These are phyloP conservation scores for Cubamyces sp. DNA, from an alignment of 768 basidiomycete genomes.

Conservation along the genomic window DNA sequence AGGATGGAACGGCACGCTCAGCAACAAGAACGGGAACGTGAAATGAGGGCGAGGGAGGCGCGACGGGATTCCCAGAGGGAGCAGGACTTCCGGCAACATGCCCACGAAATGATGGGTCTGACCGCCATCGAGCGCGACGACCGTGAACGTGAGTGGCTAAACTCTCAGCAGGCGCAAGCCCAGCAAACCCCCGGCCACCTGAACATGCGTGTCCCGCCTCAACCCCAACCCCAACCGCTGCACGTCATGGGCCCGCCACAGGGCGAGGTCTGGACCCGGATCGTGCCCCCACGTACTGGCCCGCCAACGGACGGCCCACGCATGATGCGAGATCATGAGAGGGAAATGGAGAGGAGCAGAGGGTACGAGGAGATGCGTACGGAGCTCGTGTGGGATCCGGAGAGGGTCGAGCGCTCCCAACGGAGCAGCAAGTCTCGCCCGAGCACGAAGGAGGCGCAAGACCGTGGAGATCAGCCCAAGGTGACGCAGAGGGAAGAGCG, in stretches of 20 bases:
- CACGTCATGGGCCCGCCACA: constrained; percentile 20
- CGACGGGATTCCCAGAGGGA: constrained; percentile 14
- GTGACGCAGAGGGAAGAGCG: constrained; percentile 36
- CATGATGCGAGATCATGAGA: constrained; percentile 15
- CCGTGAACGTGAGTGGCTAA: constrained; percentile 29
- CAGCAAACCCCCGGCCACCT: constrained; percentile 2
- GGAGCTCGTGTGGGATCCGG: constrained; percentile 36
- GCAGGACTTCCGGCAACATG: constrained; percentile 18
- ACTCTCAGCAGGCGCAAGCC: constrained; percentile 15
- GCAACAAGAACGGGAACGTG: constrained; percentile 25
- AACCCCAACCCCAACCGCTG: constrained; percentile 10
- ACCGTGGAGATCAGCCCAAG: constrained; percentile 35
- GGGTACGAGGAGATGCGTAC: constrained; percentile 29
- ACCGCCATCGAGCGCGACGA: constrained; percentile 23
- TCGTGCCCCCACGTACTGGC: constrained; percentile 10
- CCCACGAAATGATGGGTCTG: constrained; percentile 19
- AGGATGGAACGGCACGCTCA: constrained; percentile 21
- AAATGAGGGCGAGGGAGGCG: constrained; percentile 26
- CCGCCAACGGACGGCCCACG: constrained; percentile 12
- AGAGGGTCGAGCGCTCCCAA: constrained; percentile 5
- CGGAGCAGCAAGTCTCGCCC: constrained; percentile 18
- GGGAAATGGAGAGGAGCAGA: constrained; percentile 30
- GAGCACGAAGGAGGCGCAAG: constrained; percentile 30
- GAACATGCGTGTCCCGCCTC: constrained; percentile 10
- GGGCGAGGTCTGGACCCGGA: constrained; percentile 23